Percentiles rank a stretch among this genome's conserved stretches.
Conservation (phyloP, 2,329 filamentous ascomycete genomes). For the Cytospora chrysosperma region DNA sequence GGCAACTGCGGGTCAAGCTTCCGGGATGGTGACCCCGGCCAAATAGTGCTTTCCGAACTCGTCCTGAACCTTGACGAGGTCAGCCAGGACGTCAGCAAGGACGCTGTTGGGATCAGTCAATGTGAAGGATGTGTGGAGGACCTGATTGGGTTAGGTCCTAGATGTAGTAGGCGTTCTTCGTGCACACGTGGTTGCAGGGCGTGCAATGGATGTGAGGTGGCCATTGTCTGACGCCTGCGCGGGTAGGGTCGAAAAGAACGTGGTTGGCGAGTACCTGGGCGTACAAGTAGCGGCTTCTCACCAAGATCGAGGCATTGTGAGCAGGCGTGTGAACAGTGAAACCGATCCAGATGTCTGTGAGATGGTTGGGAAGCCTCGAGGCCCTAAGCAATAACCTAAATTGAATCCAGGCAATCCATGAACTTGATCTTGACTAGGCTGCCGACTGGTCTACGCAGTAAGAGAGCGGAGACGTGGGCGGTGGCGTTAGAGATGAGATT, state of each 20-base stretch:
- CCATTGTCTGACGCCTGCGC: constrained; percentile 5
- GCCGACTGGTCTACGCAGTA: neutral
- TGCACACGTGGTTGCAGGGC: neutral
- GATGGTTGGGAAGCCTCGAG: constrained; percentile 7
- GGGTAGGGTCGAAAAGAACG: constrained; percentile 15
- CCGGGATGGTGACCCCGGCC: constrained; percentile 4
- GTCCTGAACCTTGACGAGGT: constrained; percentile 1
- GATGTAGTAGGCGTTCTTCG: neutral
- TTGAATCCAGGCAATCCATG: neutral
- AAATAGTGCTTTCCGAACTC: neutral
- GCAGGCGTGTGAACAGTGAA: constrained; percentile 14
- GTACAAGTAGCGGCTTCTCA: constrained; percentile 10
- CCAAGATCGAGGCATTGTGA: constrained; percentile 5
- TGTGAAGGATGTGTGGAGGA: neutral
- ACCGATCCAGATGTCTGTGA: constrained; percentile 7
- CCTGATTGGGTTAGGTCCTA: neutral
- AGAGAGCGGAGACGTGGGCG: neutral
- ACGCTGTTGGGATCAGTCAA: constrained; percentile 5
- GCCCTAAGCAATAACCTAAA: constrained; percentile 10
- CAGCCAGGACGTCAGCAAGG: neutral
- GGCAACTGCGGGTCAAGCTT: constrained; percentile 9
- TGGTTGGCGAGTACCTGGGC: constrained; percentile 8
- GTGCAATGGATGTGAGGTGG: neutral
- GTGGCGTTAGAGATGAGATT: neutral
- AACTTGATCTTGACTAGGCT: neutral